Base-by-base conservation (phyloP, 331 rosid species). In the Rhamnella rubrinervis region DNA sequence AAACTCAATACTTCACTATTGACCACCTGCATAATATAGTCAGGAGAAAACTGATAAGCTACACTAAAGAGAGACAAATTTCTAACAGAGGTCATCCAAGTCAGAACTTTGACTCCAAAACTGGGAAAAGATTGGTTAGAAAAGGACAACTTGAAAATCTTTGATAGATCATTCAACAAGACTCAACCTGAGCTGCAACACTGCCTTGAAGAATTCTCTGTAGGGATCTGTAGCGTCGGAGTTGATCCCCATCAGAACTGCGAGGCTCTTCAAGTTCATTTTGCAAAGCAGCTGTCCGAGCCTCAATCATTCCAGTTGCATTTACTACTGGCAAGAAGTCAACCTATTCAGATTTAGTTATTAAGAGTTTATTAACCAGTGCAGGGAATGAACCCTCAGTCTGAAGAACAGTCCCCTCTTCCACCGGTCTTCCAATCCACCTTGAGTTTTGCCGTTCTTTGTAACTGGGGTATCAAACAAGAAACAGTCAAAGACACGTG, bases 181-280 rank as follows among this genome's bases (percentile, higher is more conserved):
- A 66, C 90, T 63, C 71, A 5, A 91, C 98, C 81, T 93, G 98
- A 63, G 91, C 98, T 44, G 97, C 97, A 65, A 93, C 98, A 78
- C 98, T 93, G 90, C 98, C 98, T 88, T 93, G 98, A 61, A 93
- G 98, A 78, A 93, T 93, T 80, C 98, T 87, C 79, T 93, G 98
- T n/a, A 93, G 84, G 73, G n/a, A 96, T 91, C 82, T 93, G 98
- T 59, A 93, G 37, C 97, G 88, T 38, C 97, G 98, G 71, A 91
- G 96, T 83, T 93, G 97, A 82, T n/a, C 98, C 28, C 97, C 98
- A 64, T 93, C 98, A 4, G 97, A 93, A 71, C 98, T 91, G 35
- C 98, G 92, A 62, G 97, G 98, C 80, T 93, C 98, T 85, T 93
- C 98, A 17, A 93, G 98, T 80, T 93, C 98, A 71, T 93, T 93